Base-by-base conservation (phyloP, 1,139 yeast genomes). In the Eremothecium coryli region DNA sequence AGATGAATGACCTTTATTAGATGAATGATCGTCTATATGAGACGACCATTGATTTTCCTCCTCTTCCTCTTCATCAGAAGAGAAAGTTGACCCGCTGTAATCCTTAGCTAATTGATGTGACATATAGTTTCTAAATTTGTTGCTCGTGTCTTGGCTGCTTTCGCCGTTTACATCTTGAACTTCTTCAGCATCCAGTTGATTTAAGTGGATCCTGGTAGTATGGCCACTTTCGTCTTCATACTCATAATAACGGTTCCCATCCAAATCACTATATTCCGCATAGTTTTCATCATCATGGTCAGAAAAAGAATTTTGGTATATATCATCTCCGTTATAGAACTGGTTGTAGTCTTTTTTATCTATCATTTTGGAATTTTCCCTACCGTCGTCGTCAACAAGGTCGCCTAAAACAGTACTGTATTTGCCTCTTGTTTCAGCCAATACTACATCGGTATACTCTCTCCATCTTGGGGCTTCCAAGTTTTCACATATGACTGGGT, bases 351-450 rank as follows among this genome's bases (percentile, higher is more conserved):
- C 45, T 17, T 39, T 40, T 18, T 38, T 42, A n/a, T 36, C 39
- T 23, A 37, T 33, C 22, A 40, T 46, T 22, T 41, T 43, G 5
- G 37, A 39, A 4, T 43, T 52, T 18, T 44, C 50, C 6, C 51
- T 57, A 10, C 49, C 56, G 10, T 48, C 56, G 3, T 36, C 48
- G 9, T 40, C 40, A 11, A 41, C 73, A 52, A 66, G 61, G 21
- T 94, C 95, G 9, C 98, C 97, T 22, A 90, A 67, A 24, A 90
- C 82, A n/a, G 95, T 88, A 59, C 90, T 90, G 60, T 90, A 90
- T 61, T 86, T 88, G 52, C 86, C 95, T 44, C 98, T 71, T 2
- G 94, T 85, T 52, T 84, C 94, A 39, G 82, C 81, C 41, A 90
- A 65, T 0, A 85, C 81, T 42, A 81, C 79, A 37, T 81, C 80